Percentiles rank a stretch among this genome's conserved stretches.
phyloP scores from a whole-genome alignment of 306 rosid species.

The Medicago lupulina region DNA sequence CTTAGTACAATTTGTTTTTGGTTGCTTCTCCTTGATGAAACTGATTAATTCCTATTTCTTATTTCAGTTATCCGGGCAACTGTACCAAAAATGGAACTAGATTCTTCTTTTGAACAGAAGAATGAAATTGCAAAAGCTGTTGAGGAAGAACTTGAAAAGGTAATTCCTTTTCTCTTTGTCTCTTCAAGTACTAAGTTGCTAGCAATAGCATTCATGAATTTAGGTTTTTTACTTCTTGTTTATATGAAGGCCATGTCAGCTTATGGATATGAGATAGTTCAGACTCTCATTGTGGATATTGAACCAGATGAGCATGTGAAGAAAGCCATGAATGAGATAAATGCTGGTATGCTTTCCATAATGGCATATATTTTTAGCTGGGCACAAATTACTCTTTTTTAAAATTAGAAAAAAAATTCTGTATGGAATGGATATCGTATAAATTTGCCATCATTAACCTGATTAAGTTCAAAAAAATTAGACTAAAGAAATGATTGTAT shows the following conservation, averaged over 20 bases:
- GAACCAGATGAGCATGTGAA: slow-evolving; percentile 95
- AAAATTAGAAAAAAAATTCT: no score
- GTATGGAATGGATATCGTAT: background rate
- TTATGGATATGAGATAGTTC: slow-evolving; percentile 92
- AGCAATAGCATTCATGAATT: slow-evolving; percentile 15
- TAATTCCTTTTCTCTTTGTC: background rate
- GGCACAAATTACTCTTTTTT: slow-evolving; percentile 2
- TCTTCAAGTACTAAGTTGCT: background rate
- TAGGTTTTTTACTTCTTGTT: slow-evolving; percentile 24
- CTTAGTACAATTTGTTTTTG: background rate
- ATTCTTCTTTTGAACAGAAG: slow-evolving; percentile 86
- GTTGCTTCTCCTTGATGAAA: background rate
- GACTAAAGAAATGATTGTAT: background rate
- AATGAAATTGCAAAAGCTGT: slow-evolving; percentile 90
- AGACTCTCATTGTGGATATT: slow-evolving; percentile 91
- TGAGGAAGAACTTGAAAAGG: slow-evolving; percentile 91
- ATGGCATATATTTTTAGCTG: background rate
- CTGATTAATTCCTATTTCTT: slow-evolving; percentile 31
- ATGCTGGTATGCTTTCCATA: slow-evolving; percentile 69
- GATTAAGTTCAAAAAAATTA: background rate
- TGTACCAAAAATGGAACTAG: slow-evolving; percentile 85
- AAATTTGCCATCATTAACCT: background rate
- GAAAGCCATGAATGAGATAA: slow-evolving; percentile 96
- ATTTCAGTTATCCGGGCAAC: slow-evolving; percentile 79
- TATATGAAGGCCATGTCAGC: slow-evolving; percentile 82